Evolutionary conservation across 768 basidiomycete species (phyloP), one percentile per base, ranked within the genome.

Genomic region (Chalciporus chontae): DNA sequence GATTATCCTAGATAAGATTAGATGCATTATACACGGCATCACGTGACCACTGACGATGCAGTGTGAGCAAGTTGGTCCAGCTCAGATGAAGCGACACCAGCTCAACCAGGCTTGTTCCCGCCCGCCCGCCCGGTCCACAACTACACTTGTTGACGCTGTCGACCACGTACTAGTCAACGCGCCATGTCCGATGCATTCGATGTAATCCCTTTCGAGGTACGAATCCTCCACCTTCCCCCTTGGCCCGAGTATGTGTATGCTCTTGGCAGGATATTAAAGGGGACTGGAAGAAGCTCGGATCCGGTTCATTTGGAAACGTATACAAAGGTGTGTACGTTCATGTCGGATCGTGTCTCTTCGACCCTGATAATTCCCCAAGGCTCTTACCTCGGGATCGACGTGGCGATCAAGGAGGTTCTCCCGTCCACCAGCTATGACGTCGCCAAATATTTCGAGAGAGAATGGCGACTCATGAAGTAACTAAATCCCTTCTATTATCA

Each of bases 391-490:
- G 96, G 96, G 8, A 90, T 96, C 56, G 90, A 96, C 56, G 89
- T 96, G 31, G 94, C 94, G 29, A 91, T 97, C 69, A 96, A 96
- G 69, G 94, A 98, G 71, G 93, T 98, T 3, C 76, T 96, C 8
- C 92, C 92, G 0, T 93, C 89, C 18, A 87, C 71, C 5, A 90
- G 89, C 50, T 97, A 97, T 69, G 92, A 96, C 60, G 93, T 96
- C 31, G 79, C 85, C 59, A 99, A 99, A 70, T 98, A 99, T 73
- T 95, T 98, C 67, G 91, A 95, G 63, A 81, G 95, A n/a, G 95
- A 99, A 77, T 96, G 94, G 91, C 79, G 90, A 26, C 80, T 98
- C 26, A 96, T 97, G 93, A 92, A 93, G 77, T 80, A 62, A 53
- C 70, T 59, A 31, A 18, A 17, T 32, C 54, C 27, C 52, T 31